A percentile compares a stretch with the other conserved stretches of the same genome.
phyloP scores from a whole-genome alignment of 352 stramenopile species.

The Poterioochromonas sp. region DNA sequence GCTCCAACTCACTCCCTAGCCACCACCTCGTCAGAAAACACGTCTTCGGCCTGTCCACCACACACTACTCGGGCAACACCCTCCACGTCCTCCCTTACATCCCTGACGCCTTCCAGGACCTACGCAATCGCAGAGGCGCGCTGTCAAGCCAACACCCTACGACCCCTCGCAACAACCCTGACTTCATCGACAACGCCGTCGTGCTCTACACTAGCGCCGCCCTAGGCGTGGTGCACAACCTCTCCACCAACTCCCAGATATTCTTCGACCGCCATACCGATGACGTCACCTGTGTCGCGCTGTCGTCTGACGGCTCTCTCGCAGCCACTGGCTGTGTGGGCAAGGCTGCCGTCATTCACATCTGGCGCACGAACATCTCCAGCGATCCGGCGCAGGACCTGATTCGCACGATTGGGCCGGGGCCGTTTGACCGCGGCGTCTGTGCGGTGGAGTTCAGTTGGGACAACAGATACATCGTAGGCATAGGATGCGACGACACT shows the following conservation, averaged over 20 bases:
- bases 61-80: background rate
- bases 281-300: background rate
- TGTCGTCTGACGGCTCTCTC: slow-evolving; percentile 54
- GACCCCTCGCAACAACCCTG: background rate
- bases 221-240: slow-evolving; percentile 7
- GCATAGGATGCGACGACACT: slow-evolving; percentile 21
- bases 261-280: slow-evolving; percentile 12
- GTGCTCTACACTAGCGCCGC: background rate
- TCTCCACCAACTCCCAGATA: background rate
- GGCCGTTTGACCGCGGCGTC: background rate
- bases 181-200: background rate
- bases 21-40: background rate
- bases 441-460: background rate
- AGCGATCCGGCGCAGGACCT: background rate
- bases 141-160: background rate
- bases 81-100: background rate
- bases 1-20: background rate
- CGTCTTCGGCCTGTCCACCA: background rate
- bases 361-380: background rate
- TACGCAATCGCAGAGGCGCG: too few relatives aligned
- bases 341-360: background rate
- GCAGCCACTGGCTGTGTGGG: slow-evolving; percentile 54
- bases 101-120: background rate
- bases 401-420: background rate
- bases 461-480: slow-evolving; percentile 2